Base-by-base conservation (phyloP, 2,329 filamentous ascomycete species). In the Epichloe brachyelytri region DNA sequence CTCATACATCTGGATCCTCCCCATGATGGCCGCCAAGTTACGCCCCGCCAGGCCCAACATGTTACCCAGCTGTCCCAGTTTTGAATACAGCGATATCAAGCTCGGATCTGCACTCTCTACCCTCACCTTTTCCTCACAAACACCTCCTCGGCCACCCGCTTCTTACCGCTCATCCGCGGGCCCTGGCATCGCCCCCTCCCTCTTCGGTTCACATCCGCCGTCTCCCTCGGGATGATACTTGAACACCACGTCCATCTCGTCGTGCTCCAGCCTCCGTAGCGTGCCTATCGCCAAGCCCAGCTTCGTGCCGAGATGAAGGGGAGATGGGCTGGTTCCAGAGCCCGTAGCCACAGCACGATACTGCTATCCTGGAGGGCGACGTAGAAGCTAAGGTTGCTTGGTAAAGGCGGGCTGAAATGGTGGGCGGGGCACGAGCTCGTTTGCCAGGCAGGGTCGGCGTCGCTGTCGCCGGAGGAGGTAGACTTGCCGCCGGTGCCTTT, bases 61-160 rank as follows among this genome's bases (percentile, higher is more conserved):
- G 59, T 89, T 80, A 55, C 85, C 83, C 52, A 96, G 69, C 4
- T 86, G 88, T 33, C 77, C 80, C 58, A 96, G 71, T 68, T 96
- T 96, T 5, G 88, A 85, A 65, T 87, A 84, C 36, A 93, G 74
- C 37, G 86, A 85, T 64, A 96, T 82, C 56, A 96, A 65, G 59
- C 82, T 90, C 1, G 91, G 91, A 65, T 97, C 90, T 51, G 89
- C 87, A 60, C 82, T 91, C 66, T 95, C 90, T 2, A 96, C 84
- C 40, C 86, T 77, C 4, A 95, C 79, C 70, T 96, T 96, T 65
- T 96, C 91, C 84, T 82, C 44, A 97, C 91, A 56, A 81, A 84
- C 3, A 96, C 89, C 54, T 93, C 82, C 3, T 68, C 64, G 54
- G 37, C 62, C 60, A 41, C 49, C 55, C 11, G 54, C 46, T 12